Conservation (phyloP, 176 grass and related monocot genomes). For the Stipa capillata region DNA sequence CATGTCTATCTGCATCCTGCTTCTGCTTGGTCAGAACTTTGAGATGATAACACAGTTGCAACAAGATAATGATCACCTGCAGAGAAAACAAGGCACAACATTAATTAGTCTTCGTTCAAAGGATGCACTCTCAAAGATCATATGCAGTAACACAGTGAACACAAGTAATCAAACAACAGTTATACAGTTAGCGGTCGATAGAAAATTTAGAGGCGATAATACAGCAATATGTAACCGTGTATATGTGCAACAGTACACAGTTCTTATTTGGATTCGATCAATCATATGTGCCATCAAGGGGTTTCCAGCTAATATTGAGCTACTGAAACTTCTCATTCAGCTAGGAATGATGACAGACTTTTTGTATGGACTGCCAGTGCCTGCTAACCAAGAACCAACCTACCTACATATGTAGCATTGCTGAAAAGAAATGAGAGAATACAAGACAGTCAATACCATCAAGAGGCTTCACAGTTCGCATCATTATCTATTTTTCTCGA, state of each 20-base stretch:
- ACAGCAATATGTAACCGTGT: neutral
- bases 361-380: neutral
- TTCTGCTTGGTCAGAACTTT: neutral
- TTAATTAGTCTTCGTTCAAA: neutral
- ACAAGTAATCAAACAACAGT: neutral
- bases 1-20: neutral
- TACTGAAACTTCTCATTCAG: neutral
- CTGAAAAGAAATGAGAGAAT: neutral
- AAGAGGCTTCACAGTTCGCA: conserved; percentile 12
- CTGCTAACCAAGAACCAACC: no score
- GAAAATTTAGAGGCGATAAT: neutral
- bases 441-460: conserved; percentile 10
- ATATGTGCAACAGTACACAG: neutral
- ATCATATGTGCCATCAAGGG: neutral
- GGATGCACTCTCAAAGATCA: neutral
- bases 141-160: neutral
- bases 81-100: neutral
- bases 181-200: neutral
- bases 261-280: neutral
- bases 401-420: neutral
- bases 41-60: neutral
- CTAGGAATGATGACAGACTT: neutral
- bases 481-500: conserved; percentile 33
- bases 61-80: neutral
- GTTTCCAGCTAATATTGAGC: neutral